Conservation (phyloP, 164 flowering plant genomes). For the Magnolia officinalis region DNA sequence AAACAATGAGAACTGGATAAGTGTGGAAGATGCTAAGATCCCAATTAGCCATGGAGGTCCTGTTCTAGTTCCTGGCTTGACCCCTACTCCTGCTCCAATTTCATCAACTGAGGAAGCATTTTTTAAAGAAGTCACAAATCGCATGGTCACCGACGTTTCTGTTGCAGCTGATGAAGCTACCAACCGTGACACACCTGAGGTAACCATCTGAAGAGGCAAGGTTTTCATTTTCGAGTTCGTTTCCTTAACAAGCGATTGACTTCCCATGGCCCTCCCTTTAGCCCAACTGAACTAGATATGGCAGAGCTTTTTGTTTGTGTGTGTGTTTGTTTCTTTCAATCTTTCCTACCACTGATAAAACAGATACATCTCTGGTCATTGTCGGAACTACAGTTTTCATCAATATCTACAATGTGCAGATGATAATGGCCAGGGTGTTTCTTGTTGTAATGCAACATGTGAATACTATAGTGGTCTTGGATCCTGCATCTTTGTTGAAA, state of each 20-base stretch:
- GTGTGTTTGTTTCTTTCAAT: background rate
- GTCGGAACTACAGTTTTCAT: background rate
- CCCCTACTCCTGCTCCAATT: constrained; percentile 13
- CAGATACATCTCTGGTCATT: background rate
- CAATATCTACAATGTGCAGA: background rate
- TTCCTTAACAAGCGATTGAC: constrained; percentile 9
- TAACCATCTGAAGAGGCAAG: constrained; percentile 31
- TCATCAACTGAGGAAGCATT: constrained; percentile 15
- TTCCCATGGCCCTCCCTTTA: background rate
- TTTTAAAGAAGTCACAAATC: constrained; percentile 14
- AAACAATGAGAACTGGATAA: background rate
- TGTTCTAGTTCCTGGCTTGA: constrained; percentile 41
- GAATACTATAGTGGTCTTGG: background rate
- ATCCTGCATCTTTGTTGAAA: background rate
- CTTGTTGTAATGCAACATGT: background rate
- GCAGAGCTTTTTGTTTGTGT: no score
- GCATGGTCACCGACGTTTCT: constrained; percentile 11
- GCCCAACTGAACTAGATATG: background rate
- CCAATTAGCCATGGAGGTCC: constrained; percentile 18
- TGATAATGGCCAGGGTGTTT: background rate
- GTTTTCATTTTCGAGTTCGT: background rate
- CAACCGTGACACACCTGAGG: constrained; percentile 28
- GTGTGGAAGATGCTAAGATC: constrained; percentile 8
- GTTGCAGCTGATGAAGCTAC: constrained; percentile 23
- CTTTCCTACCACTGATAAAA: background rate